Evolutionary conservation across 257 asterid genomes (phyloP).

Genomic region (Solanum arcanum): DNA sequence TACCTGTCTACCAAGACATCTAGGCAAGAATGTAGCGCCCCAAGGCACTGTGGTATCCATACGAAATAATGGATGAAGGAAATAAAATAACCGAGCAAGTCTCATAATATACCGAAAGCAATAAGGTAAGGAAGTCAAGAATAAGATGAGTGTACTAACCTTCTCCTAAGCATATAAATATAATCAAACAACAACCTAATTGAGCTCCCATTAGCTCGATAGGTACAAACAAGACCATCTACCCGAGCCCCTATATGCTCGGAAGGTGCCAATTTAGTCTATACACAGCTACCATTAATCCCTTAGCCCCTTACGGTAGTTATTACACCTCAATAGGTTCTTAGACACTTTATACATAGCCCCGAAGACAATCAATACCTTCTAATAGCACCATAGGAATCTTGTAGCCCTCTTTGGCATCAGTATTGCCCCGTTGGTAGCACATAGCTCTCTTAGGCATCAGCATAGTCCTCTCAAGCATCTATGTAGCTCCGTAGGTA

Average conservation of each 20-base stretch:
- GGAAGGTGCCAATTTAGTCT: too few relatives aligned
- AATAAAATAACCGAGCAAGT: background rate
- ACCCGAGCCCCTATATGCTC: too few relatives aligned
- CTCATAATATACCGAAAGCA: background rate
- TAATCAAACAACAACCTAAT: background rate
- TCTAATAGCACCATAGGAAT: too few relatives aligned
- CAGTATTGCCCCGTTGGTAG: background rate
- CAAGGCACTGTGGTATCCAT: background rate
- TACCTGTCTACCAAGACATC: background rate
- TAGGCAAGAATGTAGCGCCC: background rate
- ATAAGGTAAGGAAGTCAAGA: background rate
- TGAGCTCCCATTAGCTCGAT: background rate
- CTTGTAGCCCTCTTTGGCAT: too few relatives aligned
- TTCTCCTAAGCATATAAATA: background rate
- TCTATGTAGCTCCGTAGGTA: background rate
- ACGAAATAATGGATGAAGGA: background rate
- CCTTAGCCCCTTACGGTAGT: too few relatives aligned
- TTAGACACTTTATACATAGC: too few relatives aligned
- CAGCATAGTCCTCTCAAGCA: too few relatives aligned
- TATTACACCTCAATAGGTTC: too few relatives aligned
- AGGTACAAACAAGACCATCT: too few relatives aligned
- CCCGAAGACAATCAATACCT: too few relatives aligned
- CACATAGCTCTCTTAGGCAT: background rate
- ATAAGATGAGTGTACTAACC: background rate
- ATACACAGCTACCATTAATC: too few relatives aligned